A percentile compares a stretch with the other conserved stretches of the same genome.
These are phyloP conservation scores for Phytopythium montanum DNA, from an alignment of 352 stramenopile genomes.

Conservation along the genomic window DNA sequence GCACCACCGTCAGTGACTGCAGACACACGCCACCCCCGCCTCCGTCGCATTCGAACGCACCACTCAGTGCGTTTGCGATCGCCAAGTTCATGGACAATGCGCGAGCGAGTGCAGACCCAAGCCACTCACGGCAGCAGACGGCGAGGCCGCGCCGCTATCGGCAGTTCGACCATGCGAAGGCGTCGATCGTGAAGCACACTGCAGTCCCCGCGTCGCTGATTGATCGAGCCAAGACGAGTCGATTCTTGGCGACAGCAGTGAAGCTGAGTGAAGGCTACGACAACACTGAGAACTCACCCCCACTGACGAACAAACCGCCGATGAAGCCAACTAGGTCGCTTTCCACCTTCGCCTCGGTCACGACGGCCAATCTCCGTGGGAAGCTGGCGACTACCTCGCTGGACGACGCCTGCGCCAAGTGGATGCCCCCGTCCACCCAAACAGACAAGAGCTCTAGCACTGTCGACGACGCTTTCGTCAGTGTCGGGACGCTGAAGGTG, in stretches of 20 bases:
- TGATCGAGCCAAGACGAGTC: neutral
- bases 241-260: conserved; percentile 3
- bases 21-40: no score
- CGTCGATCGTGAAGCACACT: neutral
- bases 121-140: neutral
- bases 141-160: neutral
- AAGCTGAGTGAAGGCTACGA: neutral
- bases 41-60: neutral
- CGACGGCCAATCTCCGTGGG: conserved; percentile 9
- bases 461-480: neutral
- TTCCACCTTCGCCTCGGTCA: conserved; percentile 13
- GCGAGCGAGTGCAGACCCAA: neutral
- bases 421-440: neutral
- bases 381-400: conserved; percentile 14
- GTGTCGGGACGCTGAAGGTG: neutral
- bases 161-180: neutral
- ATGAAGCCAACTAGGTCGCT: neutral
- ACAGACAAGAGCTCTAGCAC: no score
- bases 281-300: neutral
- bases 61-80: neutral
- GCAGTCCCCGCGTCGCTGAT: conserved; percentile 3
- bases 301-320: neutral
- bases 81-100: neutral
- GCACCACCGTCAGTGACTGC: no score
- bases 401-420: conserved; percentile 1